Conservation (phyloP, 1,284 basidiomycete genomes). For the Erythrobasidium hasegawianum region DNA sequence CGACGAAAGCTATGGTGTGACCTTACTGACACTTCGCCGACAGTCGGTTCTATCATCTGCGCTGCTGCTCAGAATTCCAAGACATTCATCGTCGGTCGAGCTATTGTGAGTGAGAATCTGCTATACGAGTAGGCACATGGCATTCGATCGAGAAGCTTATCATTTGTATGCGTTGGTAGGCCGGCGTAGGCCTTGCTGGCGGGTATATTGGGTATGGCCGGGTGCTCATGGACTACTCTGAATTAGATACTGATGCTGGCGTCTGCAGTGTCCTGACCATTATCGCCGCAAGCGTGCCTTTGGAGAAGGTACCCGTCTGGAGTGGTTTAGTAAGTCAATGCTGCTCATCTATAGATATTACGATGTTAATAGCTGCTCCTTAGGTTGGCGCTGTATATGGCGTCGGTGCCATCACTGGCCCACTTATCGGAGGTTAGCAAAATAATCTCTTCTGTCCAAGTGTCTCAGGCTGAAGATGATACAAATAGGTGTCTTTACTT, state of each 20-base stretch:
- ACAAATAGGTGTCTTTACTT: constrained; percentile 42
- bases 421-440: constrained; percentile 16
- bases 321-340: constrained; percentile 11
- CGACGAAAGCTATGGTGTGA: too few species aligned
- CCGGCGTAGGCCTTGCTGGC: constrained; percentile 43
- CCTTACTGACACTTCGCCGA: too few species aligned
- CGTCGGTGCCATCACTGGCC: constrained; percentile 37
- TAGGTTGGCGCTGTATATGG: constrained; percentile 40
- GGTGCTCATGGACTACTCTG: not conserved
- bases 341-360: too few species aligned
- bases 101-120: constrained; percentile 33
- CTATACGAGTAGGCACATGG: constrained; percentile 33
- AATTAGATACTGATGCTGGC: constrained; percentile 38
- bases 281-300: not conserved
- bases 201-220: constrained; percentile 40
- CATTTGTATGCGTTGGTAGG: not conserved
- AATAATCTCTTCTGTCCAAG: not conserved
- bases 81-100: constrained; percentile 45
- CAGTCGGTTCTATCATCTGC: constrained; percentile 45
- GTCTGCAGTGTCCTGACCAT: constrained; percentile 33
- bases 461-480: not conserved
- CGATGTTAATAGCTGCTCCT: too few species aligned
- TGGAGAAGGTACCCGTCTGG: constrained; percentile 24
- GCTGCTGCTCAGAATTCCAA: constrained; percentile 40
- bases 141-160: too few species aligned